Evolutionary conservation across 768 basidiomycete species (phyloP).

Genomic region (Termitomyces sp.): DNA sequence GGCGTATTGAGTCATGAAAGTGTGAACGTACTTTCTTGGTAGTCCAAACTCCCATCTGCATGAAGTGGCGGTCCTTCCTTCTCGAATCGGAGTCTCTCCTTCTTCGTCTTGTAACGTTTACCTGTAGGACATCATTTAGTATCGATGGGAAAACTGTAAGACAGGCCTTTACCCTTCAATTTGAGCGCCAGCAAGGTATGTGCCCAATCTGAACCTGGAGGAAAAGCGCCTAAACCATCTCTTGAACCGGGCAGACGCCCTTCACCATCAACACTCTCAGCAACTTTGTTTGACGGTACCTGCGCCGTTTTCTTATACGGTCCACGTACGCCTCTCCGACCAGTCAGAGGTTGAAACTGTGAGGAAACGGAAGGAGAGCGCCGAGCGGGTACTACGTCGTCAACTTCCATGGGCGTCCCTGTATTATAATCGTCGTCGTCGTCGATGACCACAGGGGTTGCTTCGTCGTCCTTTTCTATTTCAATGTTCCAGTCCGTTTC

Average conservation of each 20-base stretch:
- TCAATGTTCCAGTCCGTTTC: constrained; percentile 86
- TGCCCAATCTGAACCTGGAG: constrained; percentile 67
- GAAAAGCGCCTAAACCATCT: constrained; percentile 72
- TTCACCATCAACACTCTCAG: constrained; percentile 57
- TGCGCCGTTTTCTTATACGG: constrained; percentile 42
- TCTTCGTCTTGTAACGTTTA: constrained; percentile 77
- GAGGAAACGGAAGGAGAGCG: constrained; percentile 44
- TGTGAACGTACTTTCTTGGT: constrained; percentile 51
- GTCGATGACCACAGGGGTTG: constrained; percentile 31
- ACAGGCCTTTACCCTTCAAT: constrained; percentile 51
- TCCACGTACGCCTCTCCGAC: constrained; percentile 42
- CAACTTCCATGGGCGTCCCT: constrained; percentile 41
- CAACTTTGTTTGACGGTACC: constrained; percentile 18
- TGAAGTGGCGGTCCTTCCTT: constrained; percentile 66
- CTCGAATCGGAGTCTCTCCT: constrained; percentile 72
- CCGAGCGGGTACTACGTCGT: constrained; percentile 30
- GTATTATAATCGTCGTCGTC: constrained; percentile 30
- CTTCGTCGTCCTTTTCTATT: constrained; percentile 61
- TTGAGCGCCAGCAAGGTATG: constrained; percentile 68
- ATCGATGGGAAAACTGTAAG: neutral
- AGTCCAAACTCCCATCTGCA: constrained; percentile 78
- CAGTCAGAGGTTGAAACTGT: constrained; percentile 29
- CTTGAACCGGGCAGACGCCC: constrained; percentile 72
- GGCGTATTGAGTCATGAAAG: neutral
- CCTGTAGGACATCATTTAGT: constrained; percentile 30